Conservation (phyloP, 2,329 filamentous ascomycete genomes). For the Cordyceps fumosorosea region DNA sequence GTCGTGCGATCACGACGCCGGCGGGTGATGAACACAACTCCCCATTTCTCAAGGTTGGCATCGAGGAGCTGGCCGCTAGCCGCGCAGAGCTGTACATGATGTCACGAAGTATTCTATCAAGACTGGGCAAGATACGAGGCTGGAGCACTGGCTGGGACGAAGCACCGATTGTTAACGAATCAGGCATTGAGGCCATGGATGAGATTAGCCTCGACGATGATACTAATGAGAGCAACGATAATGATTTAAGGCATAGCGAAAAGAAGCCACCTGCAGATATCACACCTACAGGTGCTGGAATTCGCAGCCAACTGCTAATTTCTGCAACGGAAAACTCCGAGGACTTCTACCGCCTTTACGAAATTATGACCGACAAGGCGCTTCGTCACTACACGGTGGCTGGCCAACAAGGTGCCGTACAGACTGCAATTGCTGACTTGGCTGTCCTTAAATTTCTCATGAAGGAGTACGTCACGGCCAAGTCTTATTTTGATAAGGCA, state of each 20-base stretch:
- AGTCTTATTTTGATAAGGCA: conserved; percentile 70
- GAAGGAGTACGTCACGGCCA: conserved; percentile 66
- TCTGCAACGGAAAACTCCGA: conserved; percentile 55
- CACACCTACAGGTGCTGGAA: conserved; percentile 26
- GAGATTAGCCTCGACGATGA: conserved; percentile 50
- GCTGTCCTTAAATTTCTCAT: conserved; percentile 76
- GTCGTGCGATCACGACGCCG: conserved; percentile 29
- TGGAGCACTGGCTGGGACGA: conserved; percentile 74
- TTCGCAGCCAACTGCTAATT: conserved; percentile 46
- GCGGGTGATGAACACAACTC: conserved; percentile 35
- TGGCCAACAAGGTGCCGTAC: conserved; percentile 68
- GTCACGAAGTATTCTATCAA: conserved; percentile 72
- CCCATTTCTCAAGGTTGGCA: conserved; percentile 54
- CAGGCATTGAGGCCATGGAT: conserved; percentile 44
- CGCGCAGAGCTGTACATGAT: conserved; percentile 77
- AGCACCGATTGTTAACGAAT: conserved; percentile 44
- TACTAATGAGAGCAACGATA: conserved; percentile 18
- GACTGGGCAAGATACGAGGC: conserved; percentile 60
- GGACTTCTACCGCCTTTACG: conserved; percentile 61
- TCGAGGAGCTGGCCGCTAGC: conserved; percentile 75
- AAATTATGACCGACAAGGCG: conserved; percentile 76
- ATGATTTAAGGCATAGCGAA: conserved; percentile 11
- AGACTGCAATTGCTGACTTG: conserved; percentile 75
- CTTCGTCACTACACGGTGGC: conserved; percentile 78
- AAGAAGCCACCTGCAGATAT: conserved; percentile 11